Evolutionary conservation across 1,284 basidiomycete genomes (phyloP), one percentile per base, ranked within the genome.

Genomic region (Ceratobasidium papillatum): DNA sequence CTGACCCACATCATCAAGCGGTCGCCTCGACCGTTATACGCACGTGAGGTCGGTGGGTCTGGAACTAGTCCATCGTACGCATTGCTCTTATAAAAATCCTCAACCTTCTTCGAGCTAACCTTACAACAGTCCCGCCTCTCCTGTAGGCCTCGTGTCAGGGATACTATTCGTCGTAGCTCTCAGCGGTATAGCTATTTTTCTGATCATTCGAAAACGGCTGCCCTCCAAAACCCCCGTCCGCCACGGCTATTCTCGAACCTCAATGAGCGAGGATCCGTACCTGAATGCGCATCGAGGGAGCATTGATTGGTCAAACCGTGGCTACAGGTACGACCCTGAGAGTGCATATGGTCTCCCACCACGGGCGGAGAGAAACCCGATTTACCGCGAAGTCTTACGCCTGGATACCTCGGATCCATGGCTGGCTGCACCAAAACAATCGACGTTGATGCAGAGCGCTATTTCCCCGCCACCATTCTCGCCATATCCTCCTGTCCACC

Each of bases 381-480:
- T 54, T 3, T 54, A 54, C 27, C 52, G 52, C 52, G 52, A 54
- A 30, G 27, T 54, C 2, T 12, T 30, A 30, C 52, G 52, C 22
- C 11, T 54, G 1, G 27, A 54, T 54, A 54, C 52, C 0, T 54
- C 52, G 25, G 52, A 54, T 27, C 2, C 52, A 12, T 27, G 25
- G 12, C 52, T 54, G 2, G 9, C 52, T 12, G 52, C 27, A 27
- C 52, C 52, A 27, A n/a, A 25, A n/a, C 27, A 54, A 12, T 54
- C 52, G 52, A 27, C 27, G 7, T n/a, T 68, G 32, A 68, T 68
- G 65, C 45, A 54, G 36, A 68, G 65, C 30, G 65, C 65, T 12
- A 68, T 49, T 22, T 54, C 65, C 17, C 65, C 49, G 19, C 65
- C 65, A 36, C 65, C 51, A 1, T 68, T 68, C 22, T 25, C 19